phyloP scores from a whole-genome alignment of 2,329 filamentous ascomycete genomes.

The Botrytis aclada region DNA sequence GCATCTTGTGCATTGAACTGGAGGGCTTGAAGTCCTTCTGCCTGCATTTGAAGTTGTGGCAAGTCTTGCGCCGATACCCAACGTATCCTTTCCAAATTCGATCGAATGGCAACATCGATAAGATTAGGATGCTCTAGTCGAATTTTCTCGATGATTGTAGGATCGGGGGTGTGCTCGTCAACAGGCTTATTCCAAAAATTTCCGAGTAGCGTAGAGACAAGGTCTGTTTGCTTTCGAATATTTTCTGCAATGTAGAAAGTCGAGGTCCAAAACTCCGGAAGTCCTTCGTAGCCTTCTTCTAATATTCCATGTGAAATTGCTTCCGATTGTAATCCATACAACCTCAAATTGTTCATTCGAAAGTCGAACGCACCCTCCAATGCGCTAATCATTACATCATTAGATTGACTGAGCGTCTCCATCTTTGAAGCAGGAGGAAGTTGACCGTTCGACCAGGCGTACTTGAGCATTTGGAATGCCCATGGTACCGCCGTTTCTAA shows the following conservation, averaged over 20 bases:
- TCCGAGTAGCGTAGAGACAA: conserved; percentile 41
- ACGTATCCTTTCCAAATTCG: conserved; percentile 56
- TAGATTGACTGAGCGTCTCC: conserved; percentile 56
- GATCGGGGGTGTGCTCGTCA: conserved; percentile 31
- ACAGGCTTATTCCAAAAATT: conserved; percentile 37
- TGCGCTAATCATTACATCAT: conserved; percentile 66
- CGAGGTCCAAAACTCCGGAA: conserved; percentile 86
- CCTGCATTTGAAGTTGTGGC: conserved; percentile 47
- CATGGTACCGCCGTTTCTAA: conserved; percentile 75
- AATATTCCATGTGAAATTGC: conserved; percentile 64
- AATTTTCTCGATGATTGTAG: conserved; percentile 43
- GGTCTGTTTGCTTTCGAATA: conserved; percentile 56
- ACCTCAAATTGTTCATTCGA: conserved; percentile 62
- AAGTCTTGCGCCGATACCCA: conserved; percentile 55
- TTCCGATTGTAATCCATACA: conserved; percentile 72
- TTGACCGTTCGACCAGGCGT: conserved; percentile 61
- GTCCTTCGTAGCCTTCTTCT: conserved; percentile 59
- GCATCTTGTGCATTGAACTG: conserved; percentile 45
- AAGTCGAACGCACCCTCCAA: conserved; percentile 66
- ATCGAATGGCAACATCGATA: conserved; percentile 55
- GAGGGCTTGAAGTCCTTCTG: conserved; percentile 45
- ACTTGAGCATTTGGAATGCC: conserved; percentile 73
- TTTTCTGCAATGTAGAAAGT: conserved; percentile 61
- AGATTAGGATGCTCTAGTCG: conserved; percentile 51
- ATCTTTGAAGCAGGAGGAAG: conserved; percentile 49